A percentile compares a stretch with the other conserved stretches of the same genome.
These are phyloP conservation scores for Secale cereale DNA, from an alignment of 176 grass and related monocot species.

Conservation along the genomic window DNA sequence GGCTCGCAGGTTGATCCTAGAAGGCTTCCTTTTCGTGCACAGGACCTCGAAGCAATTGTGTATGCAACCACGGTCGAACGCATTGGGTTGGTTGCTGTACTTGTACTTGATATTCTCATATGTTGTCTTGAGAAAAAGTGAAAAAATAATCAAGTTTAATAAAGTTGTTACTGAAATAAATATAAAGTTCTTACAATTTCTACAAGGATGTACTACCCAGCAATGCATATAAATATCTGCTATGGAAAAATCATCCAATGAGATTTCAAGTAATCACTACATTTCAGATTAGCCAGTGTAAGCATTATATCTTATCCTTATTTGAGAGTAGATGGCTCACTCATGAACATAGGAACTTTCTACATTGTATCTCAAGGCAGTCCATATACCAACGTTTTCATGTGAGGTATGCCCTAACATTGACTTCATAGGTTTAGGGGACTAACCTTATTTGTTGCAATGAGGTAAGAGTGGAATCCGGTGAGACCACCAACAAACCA, in stretches of 20 bases:
- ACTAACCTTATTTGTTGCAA: slow-evolving; percentile 63
- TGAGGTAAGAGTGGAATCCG: slow-evolving; percentile 73
- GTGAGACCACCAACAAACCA: slow-evolving; percentile 83
- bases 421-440: background rate
- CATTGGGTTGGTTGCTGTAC: slow-evolving; percentile 37
- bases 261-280: slow-evolving; percentile 1
- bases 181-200: background rate
- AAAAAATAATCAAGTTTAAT: background rate
- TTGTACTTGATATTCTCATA: slow-evolving; percentile 70
- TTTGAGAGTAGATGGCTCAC: background rate
- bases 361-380: background rate
- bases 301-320: background rate
- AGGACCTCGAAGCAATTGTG: slow-evolving; percentile 51
- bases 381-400: background rate
- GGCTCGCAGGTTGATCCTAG: slow-evolving; percentile 52
- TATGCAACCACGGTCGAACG: slow-evolving; percentile 41
- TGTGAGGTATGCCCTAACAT: background rate
- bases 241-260: background rate
- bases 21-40: slow-evolving; percentile 60
- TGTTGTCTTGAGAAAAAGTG: slow-evolving; percentile 54
- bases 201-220: background rate
- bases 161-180: background rate
- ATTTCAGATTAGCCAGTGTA: background rate
- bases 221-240: background rate
- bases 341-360: background rate